A percentile compares a stretch with the other conserved stretches of the same genome.
Evolutionary conservation across 2,329 filamentous ascomycete species (phyloP).

Genomic region (Coniochaeta pulveracea): DNA sequence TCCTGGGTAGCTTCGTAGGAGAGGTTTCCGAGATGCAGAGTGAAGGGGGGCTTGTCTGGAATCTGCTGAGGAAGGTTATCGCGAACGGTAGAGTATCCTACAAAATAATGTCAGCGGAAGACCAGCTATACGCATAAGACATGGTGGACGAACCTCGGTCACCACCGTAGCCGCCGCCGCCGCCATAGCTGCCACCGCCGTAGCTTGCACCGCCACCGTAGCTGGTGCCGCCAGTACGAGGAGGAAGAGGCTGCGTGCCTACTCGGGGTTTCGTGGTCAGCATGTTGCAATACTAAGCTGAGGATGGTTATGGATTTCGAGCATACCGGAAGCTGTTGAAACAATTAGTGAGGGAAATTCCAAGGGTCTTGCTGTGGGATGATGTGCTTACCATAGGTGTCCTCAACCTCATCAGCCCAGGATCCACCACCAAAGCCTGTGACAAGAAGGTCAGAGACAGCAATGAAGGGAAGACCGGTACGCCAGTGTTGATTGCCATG

Average conservation of each 20-base stretch:
- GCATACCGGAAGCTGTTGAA: conserved; percentile 23
- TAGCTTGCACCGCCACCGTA: conserved; percentile 11
- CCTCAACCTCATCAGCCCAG: conserved; percentile 99
- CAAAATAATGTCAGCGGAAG: too few species aligned
- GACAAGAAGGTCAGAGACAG: too few species aligned
- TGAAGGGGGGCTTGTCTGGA: conserved; percentile 86
- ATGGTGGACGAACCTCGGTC: conserved; percentile 27
- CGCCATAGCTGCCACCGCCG: conserved; percentile 12
- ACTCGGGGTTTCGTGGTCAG: conserved; percentile 4
- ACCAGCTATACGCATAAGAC: too few species aligned
- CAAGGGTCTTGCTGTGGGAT: conserved; percentile 6
- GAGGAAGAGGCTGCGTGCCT: conserved; percentile 48
- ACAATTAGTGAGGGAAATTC: conserved; percentile 9
- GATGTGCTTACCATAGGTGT: conserved; percentile 57
- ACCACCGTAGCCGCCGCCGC: conserved; percentile 25
- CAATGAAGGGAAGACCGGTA: too few species aligned
- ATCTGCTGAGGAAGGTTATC: conserved; percentile 64
- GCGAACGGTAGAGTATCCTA: conserved; percentile 48
- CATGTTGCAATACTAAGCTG: neutral
- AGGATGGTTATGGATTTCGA: conserved; percentile 4
- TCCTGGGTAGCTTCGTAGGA: conserved; percentile 85
- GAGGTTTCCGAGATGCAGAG: conserved; percentile 90
- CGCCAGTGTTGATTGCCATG: neutral
- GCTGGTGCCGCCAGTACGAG: conserved; percentile 22
- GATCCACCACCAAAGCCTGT: too few species aligned